Conservation (phyloP, 78 protist genomes). For the Pirum gemmata region DNA sequence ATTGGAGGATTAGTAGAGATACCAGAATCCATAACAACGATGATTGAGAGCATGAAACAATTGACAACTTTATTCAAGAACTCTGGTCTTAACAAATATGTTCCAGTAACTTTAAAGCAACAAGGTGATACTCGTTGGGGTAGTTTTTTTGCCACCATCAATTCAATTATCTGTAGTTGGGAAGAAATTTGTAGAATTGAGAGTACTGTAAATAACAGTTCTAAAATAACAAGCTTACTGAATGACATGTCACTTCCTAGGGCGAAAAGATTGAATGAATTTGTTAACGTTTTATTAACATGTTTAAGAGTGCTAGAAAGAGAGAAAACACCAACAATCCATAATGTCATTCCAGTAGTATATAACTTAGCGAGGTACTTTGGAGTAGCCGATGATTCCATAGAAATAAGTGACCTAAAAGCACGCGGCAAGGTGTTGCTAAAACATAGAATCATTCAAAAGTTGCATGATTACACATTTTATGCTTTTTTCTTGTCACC, state of each 20-base stretch:
- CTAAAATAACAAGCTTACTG: no score
- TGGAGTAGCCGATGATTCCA: neutral
- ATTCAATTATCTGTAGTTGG: neutral
- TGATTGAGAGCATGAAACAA: neutral
- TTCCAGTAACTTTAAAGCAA: neutral
- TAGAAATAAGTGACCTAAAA: neutral
- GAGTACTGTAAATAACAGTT: neutral
- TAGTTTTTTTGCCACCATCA: neutral
- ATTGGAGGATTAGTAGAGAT: neutral
- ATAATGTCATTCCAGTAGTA: neutral
- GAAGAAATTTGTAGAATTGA: neutral
- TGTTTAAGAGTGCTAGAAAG: neutral
- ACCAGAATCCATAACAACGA: neutral
- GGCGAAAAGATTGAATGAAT: neutral
- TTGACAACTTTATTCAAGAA: neutral
- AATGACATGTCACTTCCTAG: neutral
- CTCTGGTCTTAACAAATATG: neutral
- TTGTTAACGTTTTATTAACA: neutral
- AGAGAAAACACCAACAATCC: neutral
- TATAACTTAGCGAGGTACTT: no score
- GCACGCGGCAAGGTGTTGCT: neutral
- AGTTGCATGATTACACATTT: neutral
- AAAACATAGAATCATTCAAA: neutral
- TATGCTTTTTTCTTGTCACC: neutral
- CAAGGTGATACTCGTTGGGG: neutral